Conservation (phyloP, 2,329 filamentous ascomycete species). For the Aspergillus sp. region DNA sequence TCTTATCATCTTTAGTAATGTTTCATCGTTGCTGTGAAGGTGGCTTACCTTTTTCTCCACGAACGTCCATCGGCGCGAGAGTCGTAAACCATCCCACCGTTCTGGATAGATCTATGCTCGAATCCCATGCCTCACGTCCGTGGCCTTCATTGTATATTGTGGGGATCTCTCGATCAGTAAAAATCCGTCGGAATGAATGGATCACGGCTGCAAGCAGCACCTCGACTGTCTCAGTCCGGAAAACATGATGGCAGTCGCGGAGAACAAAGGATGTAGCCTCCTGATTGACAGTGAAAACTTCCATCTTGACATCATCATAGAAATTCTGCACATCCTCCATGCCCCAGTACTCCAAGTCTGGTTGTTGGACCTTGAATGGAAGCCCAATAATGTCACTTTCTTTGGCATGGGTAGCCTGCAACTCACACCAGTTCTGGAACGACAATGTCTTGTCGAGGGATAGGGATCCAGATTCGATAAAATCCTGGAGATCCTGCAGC, state of each 20-base stretch:
- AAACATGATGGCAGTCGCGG: conserved; percentile 28
- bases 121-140: conserved; percentile 46
- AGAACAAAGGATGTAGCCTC: conserved; percentile 31
- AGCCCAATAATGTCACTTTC: conserved; percentile 14
- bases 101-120: conserved; percentile 44
- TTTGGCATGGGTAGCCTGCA: conserved; percentile 30
- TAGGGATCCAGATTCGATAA: conserved; percentile 30
- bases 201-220: conserved; percentile 36
- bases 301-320: conserved; percentile 35
- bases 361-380: conserved; percentile 28
- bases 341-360: conserved; percentile 37
- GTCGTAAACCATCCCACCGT: conserved; percentile 54
- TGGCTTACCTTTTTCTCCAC: conserved; percentile 22
- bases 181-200: conserved; percentile 44
- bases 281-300: conserved; percentile 33
- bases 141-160: conserved; percentile 52
- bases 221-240: conserved; percentile 38
- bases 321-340: conserved; percentile 29
- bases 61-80: conserved; percentile 41
- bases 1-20: background rate
- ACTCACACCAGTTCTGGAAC: conserved; percentile 38
- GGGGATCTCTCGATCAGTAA: conserved; percentile 41
- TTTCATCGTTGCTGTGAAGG: background rate
- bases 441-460: conserved; percentile 33
- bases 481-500: conserved; percentile 35